Evolutionary conservation across 1,139 yeast genomes (phyloP), one percentile per base, ranked within the genome.

Genomic region (Entelexis sorbosivorans): DNA sequence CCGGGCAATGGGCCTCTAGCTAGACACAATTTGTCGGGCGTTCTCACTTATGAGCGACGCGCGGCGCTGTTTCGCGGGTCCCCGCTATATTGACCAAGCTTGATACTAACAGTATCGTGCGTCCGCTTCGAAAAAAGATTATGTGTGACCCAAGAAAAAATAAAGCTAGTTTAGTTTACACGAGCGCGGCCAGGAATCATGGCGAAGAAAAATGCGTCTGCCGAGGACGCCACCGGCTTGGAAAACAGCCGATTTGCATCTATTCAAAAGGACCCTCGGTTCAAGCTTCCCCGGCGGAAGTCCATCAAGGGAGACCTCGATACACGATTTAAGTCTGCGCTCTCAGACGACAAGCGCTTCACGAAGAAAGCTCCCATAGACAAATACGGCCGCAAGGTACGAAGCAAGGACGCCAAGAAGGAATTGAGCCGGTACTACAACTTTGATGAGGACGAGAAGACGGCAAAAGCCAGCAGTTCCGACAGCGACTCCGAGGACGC

Each of bases 241-340:
- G 42, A 36, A 19, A 56, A 54, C 39, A 38, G 34, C 14, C 77
- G 98, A 64, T 91, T 91, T 68, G 70, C 83, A 20, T 72, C 81
- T 5, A 84, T 89, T 6, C 88, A 83, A 61, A 79, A 76, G 59
- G 98, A 93, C 66, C 97, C 98, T 3, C 75, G 96, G 58, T 91
- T 91, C 69, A 81, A 78, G 58, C 69, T 78, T 40, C 91, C 96
- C 4, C 81, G 75, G 59, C 74, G 75, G 64, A 80, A 79, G 60
- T 80, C 82, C 56, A 70, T 81, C 57, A 84, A 82, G 65, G 83
- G 87, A 42, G 79, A 84, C 60, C 75, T 93, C 40, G 99, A 91
- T 68, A 84, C 80, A 53, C 79, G 99, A 67, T 91, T 91, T 67
- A 79, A 81, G 59, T 78, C 78, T 60, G 68, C 67, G 38, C 60